Percentiles rank a stretch among this genome's conserved stretches.
These are phyloP conservation scores for Oleoguttula mirabilis DNA, from an alignment of 495 filamentous ascomycete genomes.

Conservation along the genomic window DNA sequence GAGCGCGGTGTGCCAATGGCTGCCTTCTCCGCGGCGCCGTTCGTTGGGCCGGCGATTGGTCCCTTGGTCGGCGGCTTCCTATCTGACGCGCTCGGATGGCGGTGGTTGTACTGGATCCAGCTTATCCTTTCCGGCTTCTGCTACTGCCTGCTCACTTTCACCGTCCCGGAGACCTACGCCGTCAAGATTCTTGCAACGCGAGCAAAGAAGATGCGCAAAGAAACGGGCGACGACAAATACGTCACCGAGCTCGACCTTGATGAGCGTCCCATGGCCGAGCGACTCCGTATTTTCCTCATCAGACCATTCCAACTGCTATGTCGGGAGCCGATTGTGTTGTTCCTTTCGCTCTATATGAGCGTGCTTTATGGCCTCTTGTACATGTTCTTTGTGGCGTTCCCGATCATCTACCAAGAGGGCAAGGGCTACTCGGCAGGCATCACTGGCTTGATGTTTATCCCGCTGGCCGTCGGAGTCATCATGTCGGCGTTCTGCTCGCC, in stretches of 20 bases:
- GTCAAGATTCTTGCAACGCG: slow-evolving; percentile 46
- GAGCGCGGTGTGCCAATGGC: slow-evolving; percentile 58
- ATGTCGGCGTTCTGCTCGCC: slow-evolving; percentile 53
- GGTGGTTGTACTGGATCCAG: slow-evolving; percentile 45
- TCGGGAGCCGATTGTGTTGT: slow-evolving; percentile 51
- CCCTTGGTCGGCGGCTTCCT: slow-evolving; percentile 31
- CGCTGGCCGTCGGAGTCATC: slow-evolving; percentile 29
- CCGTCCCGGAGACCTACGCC: slow-evolving; percentile 46
- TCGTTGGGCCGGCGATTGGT: slow-evolving; percentile 40
- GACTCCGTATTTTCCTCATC: slow-evolving; percentile 31
- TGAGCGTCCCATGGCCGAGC: slow-evolving; percentile 26
- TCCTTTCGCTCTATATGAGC: slow-evolving; percentile 55
- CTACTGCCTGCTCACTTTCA: slow-evolving; percentile 26
- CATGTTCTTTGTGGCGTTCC: slow-evolving; percentile 28
- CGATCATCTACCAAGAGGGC: slow-evolving; percentile 25
- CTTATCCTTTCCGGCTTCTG: slow-evolving; percentile 35
- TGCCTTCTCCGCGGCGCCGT: slow-evolving; percentile 60
- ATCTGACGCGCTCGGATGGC: slow-evolving; percentile 29
- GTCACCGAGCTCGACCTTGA: slow-evolving; percentile 36
- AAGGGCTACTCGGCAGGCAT: slow-evolving; percentile 28
- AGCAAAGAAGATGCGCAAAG: slow-evolving; percentile 41
- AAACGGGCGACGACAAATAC: slow-evolving; percentile 26
- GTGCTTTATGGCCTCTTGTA: slow-evolving; percentile 64
- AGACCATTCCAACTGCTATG: slow-evolving; percentile 45
- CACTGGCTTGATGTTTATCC: slow-evolving; percentile 30